Percentiles rank a stretch among this genome's conserved stretches.
Evolutionary conservation across 441 rosid species (phyloP).

Genomic region (Aquilaria agallochum): DNA sequence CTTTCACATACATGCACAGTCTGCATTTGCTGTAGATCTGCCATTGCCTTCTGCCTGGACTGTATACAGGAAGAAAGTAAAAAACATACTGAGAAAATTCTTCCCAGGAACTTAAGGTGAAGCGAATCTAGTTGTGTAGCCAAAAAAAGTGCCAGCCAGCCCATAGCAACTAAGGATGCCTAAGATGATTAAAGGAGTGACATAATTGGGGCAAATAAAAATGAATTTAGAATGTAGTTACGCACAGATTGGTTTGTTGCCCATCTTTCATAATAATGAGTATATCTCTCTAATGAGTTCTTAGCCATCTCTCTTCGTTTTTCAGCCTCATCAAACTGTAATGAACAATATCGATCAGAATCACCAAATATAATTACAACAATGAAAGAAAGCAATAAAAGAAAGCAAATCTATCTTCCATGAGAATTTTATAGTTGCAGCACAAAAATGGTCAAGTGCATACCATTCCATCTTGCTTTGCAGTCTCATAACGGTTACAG

Average conservation of each 20-base stretch:
- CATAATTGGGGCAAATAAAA: too few species aligned
- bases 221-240: slow-evolving; percentile 4
- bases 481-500: slow-evolving; percentile 76
- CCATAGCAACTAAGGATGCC: too few species aligned
- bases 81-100: not conserved
- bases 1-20: slow-evolving; percentile 55
- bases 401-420: not conserved
- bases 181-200: too few species aligned
- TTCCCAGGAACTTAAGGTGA: not conserved
- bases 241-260: slow-evolving; percentile 75
- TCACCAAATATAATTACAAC: not conserved
- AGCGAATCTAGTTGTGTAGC: too few species aligned
- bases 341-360: slow-evolving; percentile 6
- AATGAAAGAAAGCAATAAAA: not conserved
- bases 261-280: slow-evolving; percentile 86
- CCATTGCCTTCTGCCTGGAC: slow-evolving; percentile 79
- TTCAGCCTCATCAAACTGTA: slow-evolving; percentile 67
- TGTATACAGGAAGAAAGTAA: slow-evolving; percentile 33
- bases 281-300: slow-evolving; percentile 76
- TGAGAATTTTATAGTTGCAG: not conserved
- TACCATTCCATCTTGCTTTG: slow-evolving; percentile 81
- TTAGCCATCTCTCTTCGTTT: slow-evolving; percentile 83
- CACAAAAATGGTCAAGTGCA: slow-evolving; percentile 10
- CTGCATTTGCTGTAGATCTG: slow-evolving; percentile 71
- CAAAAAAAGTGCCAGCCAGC: too few species aligned